Conservation (phyloP, 768 basidiomycete species). For the Tulasnella sp. region DNA sequence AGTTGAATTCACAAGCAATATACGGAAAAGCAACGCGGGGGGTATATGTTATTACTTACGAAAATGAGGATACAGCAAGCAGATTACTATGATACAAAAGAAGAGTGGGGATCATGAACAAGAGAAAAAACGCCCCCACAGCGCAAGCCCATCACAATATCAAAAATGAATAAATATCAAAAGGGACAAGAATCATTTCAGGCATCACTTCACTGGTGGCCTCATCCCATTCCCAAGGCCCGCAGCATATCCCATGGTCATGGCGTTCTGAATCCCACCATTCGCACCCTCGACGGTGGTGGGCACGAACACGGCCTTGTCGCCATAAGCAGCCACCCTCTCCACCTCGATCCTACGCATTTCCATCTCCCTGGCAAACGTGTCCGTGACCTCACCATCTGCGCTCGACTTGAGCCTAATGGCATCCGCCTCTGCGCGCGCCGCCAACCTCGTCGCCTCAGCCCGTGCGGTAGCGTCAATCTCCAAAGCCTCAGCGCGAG, state of each 20-base stretch:
- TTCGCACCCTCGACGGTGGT: neutral
- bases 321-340: conserved; percentile 54
- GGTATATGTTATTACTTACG: no score
- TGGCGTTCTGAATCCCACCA: conserved; percentile 29
- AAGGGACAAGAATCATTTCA: no score
- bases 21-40: no score
- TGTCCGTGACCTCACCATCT: conserved; percentile 48
- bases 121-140: no score
- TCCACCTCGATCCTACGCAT: conserved; percentile 53
- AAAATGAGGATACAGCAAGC: no score
- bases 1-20: no score
- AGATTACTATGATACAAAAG: no score
- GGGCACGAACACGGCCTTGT: conserved; percentile 23
- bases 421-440: conserved; percentile 20
- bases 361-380: conserved; percentile 69
- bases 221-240: conserved; percentile 38
- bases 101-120: no score
- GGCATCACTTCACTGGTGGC: neutral
- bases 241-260: conserved; percentile 63
- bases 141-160: no score
- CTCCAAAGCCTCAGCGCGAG: conserved; percentile 50
- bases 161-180: no score
- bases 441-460: conserved; percentile 54
- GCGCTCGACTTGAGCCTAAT: conserved; percentile 50
- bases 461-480: conserved; percentile 72